A percentile compares a stretch with the other conserved stretches of the same genome.
Evolutionary conservation across 2,329 filamentous ascomycete species (phyloP).

Genomic region (Diaporthe caulivora): DNA sequence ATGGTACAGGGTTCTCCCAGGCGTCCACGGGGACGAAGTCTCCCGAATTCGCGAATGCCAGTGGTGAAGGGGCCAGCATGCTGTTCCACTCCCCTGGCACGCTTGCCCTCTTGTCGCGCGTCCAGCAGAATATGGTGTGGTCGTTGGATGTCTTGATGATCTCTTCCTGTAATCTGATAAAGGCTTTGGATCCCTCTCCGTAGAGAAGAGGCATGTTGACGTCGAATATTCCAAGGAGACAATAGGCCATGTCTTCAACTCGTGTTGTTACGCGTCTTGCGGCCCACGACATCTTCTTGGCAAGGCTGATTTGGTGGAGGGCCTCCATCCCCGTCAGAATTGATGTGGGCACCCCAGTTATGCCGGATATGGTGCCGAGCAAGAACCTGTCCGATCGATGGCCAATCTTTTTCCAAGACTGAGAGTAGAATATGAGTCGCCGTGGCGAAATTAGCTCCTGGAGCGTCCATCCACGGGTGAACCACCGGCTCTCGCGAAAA

Average conservation of each 20-base stretch:
- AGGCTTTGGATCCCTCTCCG: constrained; percentile 45
- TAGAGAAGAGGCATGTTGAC: constrained; percentile 48
- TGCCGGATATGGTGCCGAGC: constrained; percentile 21
- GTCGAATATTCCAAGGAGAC: constrained; percentile 43
- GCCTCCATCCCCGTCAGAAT: constrained; percentile 25
- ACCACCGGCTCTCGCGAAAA: constrained; percentile 36
- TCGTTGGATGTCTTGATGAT: constrained; percentile 42
- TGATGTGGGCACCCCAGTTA: constrained; percentile 33
- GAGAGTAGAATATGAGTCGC: constrained; percentile 34
- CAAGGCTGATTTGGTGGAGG: constrained; percentile 37
- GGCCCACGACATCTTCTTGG: constrained; percentile 46
- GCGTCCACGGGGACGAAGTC: not conserved
- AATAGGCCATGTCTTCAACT: constrained; percentile 44
- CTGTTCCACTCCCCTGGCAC: constrained; percentile 6
- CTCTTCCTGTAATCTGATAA: constrained; percentile 45
- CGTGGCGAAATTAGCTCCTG: constrained; percentile 39
- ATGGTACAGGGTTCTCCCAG: constrained; percentile 10
- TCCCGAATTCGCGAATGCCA: not conserved
- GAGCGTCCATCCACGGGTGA: constrained; percentile 38
- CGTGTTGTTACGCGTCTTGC: constrained; percentile 42
- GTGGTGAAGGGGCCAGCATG: constrained; percentile 3
- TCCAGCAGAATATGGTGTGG: constrained; percentile 40
- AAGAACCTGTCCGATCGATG: constrained; percentile 19
- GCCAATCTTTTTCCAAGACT: constrained; percentile 33
- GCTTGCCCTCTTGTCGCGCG: not conserved